Percentiles rank a stretch among this genome's conserved stretches.
Evolutionary conservation across 2,329 filamentous ascomycete genomes (phyloP).

Genomic region (Phialophora tarda): DNA sequence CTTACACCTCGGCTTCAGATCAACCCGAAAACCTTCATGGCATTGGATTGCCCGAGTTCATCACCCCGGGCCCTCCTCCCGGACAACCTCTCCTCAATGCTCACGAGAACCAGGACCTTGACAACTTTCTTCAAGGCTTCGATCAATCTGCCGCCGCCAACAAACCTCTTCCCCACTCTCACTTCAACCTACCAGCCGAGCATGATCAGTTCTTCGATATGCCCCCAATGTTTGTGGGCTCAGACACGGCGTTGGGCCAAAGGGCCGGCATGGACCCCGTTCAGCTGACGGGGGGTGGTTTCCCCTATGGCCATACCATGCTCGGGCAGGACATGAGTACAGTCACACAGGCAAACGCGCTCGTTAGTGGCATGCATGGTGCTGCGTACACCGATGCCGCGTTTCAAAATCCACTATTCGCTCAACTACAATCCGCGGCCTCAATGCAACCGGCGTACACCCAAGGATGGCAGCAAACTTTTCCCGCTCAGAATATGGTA

Average conservation of each 20-base stretch:
- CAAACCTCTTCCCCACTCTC: slow-evolving; percentile 25
- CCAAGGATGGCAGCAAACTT: slow-evolving; percentile 34
- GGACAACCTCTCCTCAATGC: slow-evolving; percentile 39
- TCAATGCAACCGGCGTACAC: slow-evolving; percentile 31
- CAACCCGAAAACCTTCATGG: slow-evolving; percentile 38
- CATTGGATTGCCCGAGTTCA: slow-evolving; percentile 37
- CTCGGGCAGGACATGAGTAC: slow-evolving; percentile 27
- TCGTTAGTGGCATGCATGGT: slow-evolving; percentile 25
- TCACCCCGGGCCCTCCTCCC: slow-evolving; percentile 35
- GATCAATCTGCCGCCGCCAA: slow-evolving; percentile 33
- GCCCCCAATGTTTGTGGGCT: slow-evolving; percentile 38
- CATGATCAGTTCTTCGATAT: slow-evolving; percentile 36
- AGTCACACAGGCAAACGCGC: slow-evolving; percentile 17
- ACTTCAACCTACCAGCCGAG: slow-evolving; percentile 28
- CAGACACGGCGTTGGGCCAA: slow-evolving; percentile 34
- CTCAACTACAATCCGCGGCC: slow-evolving; percentile 27
- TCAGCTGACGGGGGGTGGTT: slow-evolving; percentile 27
- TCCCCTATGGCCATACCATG: slow-evolving; percentile 28
- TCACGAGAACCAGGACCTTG: slow-evolving; percentile 36
- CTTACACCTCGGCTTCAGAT: slow-evolving; percentile 32
- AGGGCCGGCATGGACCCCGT: slow-evolving; percentile 30
- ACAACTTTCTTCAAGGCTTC: slow-evolving; percentile 39
- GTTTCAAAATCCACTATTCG: slow-evolving; percentile 22
- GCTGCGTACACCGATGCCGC: slow-evolving; percentile 21
- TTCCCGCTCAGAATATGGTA: slow-evolving; percentile 21